Percentiles rank a stretch among this genome's conserved stretches.
Evolutionary conservation across 495 filamentous ascomycete genomes (phyloP).

Genomic region (Aspergillus ellipticus): DNA sequence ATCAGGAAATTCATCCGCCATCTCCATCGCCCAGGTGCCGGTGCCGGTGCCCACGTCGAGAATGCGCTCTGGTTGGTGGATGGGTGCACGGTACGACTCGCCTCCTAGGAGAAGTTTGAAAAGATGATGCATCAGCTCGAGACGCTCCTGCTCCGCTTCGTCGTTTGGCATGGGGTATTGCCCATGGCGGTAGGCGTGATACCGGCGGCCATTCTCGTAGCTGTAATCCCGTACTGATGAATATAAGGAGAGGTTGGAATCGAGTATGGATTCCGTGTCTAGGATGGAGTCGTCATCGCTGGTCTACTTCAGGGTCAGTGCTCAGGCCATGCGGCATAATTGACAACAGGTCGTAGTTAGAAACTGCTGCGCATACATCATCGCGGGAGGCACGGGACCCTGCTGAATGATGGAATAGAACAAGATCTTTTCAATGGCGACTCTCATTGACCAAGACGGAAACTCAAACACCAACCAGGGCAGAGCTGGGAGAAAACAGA

Average conservation of each 20-base stretch:
- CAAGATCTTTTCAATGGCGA: no score
- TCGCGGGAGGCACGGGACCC: no score
- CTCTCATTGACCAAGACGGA: no score
- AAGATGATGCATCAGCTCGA: constrained; percentile 64
- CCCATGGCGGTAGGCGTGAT: constrained; percentile 53
- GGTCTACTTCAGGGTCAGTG: constrained; percentile 22
- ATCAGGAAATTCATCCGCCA: constrained; percentile 54
- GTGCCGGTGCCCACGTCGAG: constrained; percentile 55
- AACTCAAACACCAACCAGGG: no score
- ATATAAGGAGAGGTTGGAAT: constrained; percentile 41
- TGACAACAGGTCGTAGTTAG: no score
- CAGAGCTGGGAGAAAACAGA: not conserved
- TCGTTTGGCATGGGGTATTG: constrained; percentile 63
- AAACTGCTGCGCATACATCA: no score
- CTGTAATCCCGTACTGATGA: constrained; percentile 47
- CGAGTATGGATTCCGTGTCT: constrained; percentile 34
- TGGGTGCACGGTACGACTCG: constrained; percentile 50
- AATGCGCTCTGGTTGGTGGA: constrained; percentile 33
- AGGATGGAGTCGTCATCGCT: constrained; percentile 41
- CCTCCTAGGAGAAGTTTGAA: constrained; percentile 48
- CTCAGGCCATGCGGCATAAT: not conserved
- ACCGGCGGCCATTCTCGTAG: constrained; percentile 60
- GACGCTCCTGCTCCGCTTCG: constrained; percentile 58
- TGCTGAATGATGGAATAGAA: no score
- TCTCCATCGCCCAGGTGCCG: constrained; percentile 60